These are phyloP conservation scores for Ilex aquifolium DNA, from an alignment of 257 asterid genomes.

Conservation along the genomic window DNA sequence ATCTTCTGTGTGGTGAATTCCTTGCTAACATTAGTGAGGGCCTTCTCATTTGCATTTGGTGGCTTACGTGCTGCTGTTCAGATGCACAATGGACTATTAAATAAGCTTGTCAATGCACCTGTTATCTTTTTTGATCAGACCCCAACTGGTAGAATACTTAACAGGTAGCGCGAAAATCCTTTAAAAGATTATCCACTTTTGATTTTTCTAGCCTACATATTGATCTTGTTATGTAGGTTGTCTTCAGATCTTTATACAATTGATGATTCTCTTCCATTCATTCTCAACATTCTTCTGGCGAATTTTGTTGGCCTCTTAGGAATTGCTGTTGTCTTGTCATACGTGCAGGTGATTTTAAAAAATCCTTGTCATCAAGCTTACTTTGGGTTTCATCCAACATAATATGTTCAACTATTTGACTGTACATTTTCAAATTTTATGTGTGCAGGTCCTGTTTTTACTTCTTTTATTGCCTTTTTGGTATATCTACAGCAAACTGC, in stretches of 20 bases:
- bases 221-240: constrained; percentile 50
- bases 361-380: constrained; percentile 1
- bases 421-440: constrained; percentile 8
- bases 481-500: constrained; percentile 74
- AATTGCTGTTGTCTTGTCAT: constrained; percentile 62
- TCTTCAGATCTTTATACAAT: constrained; percentile 96
- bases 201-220: constrained; percentile 8
- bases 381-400: constrained; percentile 4
- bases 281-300: constrained; percentile 93
- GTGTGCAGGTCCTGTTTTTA: constrained; percentile 65
- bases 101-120: constrained; percentile 59
- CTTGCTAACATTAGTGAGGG: constrained; percentile 70
- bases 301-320: constrained; percentile 89
- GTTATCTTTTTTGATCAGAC: constrained; percentile 84
- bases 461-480: constrained; percentile 77
- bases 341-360: constrained; percentile 58
- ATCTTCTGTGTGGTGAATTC: constrained; percentile 73
- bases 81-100: constrained; percentile 59
- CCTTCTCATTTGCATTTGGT: constrained; percentile 90
- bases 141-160: constrained; percentile 88
- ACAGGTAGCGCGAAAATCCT: constrained; percentile 53
- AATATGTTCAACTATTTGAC: background rate
- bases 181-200: constrained; percentile 3
- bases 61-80: constrained; percentile 80
- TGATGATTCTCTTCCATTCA: constrained; percentile 95